phyloP scores from a whole-genome alignment of 805 yeast genomes.

The Saccharomycopsis fermentans region DNA sequence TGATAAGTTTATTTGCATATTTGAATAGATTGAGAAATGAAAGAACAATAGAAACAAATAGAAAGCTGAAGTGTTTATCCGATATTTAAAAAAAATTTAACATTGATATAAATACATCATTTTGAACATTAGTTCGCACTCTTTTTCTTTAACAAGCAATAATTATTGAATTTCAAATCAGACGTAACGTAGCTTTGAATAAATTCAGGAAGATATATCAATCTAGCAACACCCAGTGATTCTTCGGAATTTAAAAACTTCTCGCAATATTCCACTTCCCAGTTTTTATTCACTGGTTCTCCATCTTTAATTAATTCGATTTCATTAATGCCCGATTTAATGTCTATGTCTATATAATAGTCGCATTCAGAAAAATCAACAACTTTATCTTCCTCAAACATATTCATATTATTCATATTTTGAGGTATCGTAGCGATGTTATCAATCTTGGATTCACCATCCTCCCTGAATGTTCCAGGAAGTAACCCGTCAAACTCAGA shows the following conservation, averaged over 20 bases:
- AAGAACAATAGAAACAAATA: too few species aligned
- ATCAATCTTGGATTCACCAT: constrained; percentile 24
- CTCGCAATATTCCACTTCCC: constrained; percentile 41
- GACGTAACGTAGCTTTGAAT: constrained; percentile 25
- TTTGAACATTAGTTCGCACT: too few species aligned
- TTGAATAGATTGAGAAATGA: neutral
- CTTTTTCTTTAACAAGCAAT: constrained; percentile 29
- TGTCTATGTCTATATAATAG: constrained; percentile 56
- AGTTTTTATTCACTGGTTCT: constrained; percentile 23
- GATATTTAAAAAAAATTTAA: too few species aligned
- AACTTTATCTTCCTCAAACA: constrained; percentile 51
- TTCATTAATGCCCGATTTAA: constrained; percentile 33
- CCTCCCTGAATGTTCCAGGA: constrained; percentile 81
- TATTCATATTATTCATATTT: constrained; percentile 68
- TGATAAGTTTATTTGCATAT: too few species aligned
- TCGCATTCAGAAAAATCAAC: constrained; percentile 46
- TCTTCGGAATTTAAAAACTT: constrained; percentile 42
- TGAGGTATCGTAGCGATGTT: constrained; percentile 42
- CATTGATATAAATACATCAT: too few species aligned
- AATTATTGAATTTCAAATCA: constrained; percentile 37
- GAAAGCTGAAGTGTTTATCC: too few species aligned
- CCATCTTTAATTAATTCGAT: constrained; percentile 28
- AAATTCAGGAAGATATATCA: constrained; percentile 39
- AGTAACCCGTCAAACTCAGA: constrained; percentile 80
- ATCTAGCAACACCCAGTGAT: constrained; percentile 45